Evolutionary conservation across 192 early-diverging fungal genomes (phyloP).

Genomic region (Backusella sp.): DNA sequence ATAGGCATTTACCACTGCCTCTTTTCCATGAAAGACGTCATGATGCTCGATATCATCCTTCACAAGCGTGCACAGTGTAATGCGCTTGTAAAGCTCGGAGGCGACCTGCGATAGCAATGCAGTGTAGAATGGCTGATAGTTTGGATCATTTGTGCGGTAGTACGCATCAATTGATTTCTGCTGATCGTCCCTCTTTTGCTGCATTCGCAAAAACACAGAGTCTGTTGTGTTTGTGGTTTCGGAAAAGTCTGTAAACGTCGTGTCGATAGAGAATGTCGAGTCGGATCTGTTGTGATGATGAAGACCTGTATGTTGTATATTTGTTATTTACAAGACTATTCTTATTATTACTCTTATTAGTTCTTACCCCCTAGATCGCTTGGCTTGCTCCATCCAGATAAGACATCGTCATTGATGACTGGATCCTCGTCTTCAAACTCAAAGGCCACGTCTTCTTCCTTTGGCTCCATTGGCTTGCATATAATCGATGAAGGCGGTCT

Average conservation of each 20-base stretch:
- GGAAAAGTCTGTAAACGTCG: neutral
- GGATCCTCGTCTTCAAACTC: neutral
- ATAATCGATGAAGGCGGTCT: conserved; percentile 28
- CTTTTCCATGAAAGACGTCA: conserved; percentile 81
- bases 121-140: conserved; percentile 49
- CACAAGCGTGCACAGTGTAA: conserved; percentile 60
- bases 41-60: conserved; percentile 83
- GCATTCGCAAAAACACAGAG: conserved; percentile 12
- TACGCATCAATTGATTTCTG: conserved; percentile 27
- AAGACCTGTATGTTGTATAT: neutral
- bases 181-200: conserved; percentile 20
- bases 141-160: neutral
- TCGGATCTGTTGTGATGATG: neutral
- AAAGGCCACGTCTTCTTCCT: neutral
- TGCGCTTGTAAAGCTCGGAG: conserved; percentile 53
- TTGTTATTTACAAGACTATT: neutral
- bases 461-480: neutral
- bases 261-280: neutral
- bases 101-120: conserved; percentile 75
- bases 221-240: neutral
- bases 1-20: conserved; percentile 71
- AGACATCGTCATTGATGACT: neutral
- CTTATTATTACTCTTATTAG: neutral
- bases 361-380: neutral
- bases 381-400: neutral